Base-by-base conservation (phyloP, 2,329 filamentous ascomycete species). In the Colletotrichum simmondsii region DNA sequence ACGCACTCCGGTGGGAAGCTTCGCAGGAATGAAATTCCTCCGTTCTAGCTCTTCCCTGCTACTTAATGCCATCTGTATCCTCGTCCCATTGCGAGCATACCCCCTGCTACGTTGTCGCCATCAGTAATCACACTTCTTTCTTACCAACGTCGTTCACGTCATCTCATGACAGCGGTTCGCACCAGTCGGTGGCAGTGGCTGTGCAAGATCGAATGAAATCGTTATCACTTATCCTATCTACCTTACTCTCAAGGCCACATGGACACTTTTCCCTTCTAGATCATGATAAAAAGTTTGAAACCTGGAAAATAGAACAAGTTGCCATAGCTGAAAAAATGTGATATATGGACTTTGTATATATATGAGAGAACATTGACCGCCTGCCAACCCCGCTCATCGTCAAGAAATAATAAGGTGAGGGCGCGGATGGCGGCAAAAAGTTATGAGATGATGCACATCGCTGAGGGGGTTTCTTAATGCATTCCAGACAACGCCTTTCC, bases 401-500 rank as follows among this genome's bases (percentile, higher is more conserved):
- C 22, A 69, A 46, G 49, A 54, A 57, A 58, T 14, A 69, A 37
- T 63, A 69, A 52, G 42, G 22, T 46, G 35, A 60, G 30, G 68
- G 57, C 56, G 53, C 60, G 60, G 61, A 69, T 65, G 66, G 66
- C 37, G 35, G 66, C 60, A 64, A 72, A 69, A 68, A 37, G 61
- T 49, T 7, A 19, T 12, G 49, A 71, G n/a, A 70, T 73, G 71
- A 70, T 71, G 49, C 66, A 73, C 66, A 65, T 65, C 71, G 66
- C 66, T 73, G 54, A 68, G 46, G 49, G 56, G 54, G 46, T 65
- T 42, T 52, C 59, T 60, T 24, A 61, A 73, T 57, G 67, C 71
- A 70, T 60, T 73, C 71, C 71, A 70, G 71, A 56, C 71, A 73
- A 73, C 66, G 71, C 71, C 71, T 65, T 71, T 46, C 66, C 59